Evolutionary conservation across 202 grass and related monocot genomes (phyloP), one percentile per base, ranked within the genome.

Genomic region (Carex arenaria): DNA sequence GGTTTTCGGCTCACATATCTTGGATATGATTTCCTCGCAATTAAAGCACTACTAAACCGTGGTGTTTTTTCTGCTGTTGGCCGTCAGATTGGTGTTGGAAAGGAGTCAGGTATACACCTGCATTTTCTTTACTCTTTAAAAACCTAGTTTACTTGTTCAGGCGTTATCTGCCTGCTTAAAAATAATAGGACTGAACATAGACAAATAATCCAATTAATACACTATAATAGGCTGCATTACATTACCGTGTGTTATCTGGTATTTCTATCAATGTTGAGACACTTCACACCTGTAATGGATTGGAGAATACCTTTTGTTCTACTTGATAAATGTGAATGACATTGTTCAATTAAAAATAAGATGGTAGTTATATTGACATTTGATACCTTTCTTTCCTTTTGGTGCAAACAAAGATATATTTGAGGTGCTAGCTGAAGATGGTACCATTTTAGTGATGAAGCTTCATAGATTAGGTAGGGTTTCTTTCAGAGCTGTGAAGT

Each of bases 1-100:
- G 95, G 93, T 14, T 98, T 90, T 81, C 88, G 95, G 53, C 91
- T 95, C 55, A 98, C 95, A 17, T 95, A 98, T 84, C 95, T 98
- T 85, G 93, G 89, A 23, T 95, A 98, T 43, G 95, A 95, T 79
- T 95, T 98, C 83, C 95, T 98, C 6, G 95, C 95, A 28, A 98
- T 98, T 30, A 95, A 98, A 85, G 90, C 93, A 10, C 82, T 95
- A 76, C 91, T 98, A 56, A 98, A 95, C 85, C 91, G 93, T 20
- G 93, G 91, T 60, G 88, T 95, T 38, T 89, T 98, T 90, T 55
- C 72, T 64, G 89, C 89, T 11, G 89, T 98, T 60, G 95, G 95
- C 52, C 93, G 89, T 65, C 93, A 98, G 72, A 98, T 98, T 0
- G 93, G 93, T 79, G 95, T 95, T 73, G 95, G 93, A 47, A 98